Evolutionary conservation across 495 filamentous ascomycete species (phyloP).

Genomic region (Ramalina peruviana): DNA sequence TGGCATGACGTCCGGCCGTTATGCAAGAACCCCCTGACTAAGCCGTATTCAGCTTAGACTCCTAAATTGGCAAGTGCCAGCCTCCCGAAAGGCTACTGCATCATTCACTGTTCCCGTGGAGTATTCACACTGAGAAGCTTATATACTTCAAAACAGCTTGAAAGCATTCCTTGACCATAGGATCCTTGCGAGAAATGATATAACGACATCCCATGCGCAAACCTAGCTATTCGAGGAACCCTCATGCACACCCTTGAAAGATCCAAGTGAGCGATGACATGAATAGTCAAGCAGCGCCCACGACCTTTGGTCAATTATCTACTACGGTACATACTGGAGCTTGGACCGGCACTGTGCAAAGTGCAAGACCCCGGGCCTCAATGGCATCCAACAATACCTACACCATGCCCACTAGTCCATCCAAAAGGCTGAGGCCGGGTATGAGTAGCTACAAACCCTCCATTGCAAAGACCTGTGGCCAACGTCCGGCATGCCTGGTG

Average conservation of each 20-base stretch:
- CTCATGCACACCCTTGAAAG: not conserved
- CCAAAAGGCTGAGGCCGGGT: constrained; percentile 42
- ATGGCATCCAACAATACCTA: constrained; percentile 54
- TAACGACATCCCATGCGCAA: too few species aligned
- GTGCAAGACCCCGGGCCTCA: constrained; percentile 27
- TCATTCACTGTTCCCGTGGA: too few species aligned
- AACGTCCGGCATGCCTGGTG: constrained; percentile 84
- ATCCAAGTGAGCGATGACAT: not conserved
- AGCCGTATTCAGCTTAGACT: not conserved
- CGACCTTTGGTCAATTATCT: not conserved
- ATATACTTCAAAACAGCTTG: too few species aligned
- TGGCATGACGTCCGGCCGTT: not conserved
- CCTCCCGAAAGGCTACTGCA: too few species aligned
- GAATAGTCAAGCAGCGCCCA: not conserved
- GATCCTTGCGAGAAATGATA: too few species aligned
- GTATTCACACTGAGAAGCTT: too few species aligned
- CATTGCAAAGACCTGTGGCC: constrained; percentile 68
- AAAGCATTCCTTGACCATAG: too few species aligned
- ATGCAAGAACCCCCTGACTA: constrained; percentile 1
- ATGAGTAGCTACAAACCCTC: constrained; percentile 65
- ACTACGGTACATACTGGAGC: not conserved
- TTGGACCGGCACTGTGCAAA: constrained; percentile 1
- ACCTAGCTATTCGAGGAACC: too few species aligned
- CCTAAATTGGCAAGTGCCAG: too few species aligned
- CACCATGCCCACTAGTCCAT: constrained; percentile 69